phyloP scores from a whole-genome alignment of 2,329 filamentous ascomycete species.

The Colletotrichum viniferum region DNA sequence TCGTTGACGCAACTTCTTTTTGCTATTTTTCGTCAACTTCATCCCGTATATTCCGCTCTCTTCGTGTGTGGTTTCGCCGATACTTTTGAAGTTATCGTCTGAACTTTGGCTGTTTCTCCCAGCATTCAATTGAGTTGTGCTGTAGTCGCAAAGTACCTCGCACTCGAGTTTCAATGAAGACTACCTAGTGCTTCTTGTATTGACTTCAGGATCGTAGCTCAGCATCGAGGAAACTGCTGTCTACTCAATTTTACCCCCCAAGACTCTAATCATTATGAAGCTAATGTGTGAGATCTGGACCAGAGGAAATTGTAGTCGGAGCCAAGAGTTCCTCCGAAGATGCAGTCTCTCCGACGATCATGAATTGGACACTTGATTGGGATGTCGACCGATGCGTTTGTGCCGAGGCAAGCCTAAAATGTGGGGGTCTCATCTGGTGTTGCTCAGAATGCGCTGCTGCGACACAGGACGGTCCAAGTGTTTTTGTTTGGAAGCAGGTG shows the following conservation, averaged over 20 bases:
- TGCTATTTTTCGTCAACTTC: neutral
- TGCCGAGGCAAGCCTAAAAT: constrained; percentile 15
- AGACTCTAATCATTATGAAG: neutral
- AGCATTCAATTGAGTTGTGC: neutral
- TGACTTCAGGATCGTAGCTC: neutral
- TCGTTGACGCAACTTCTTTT: constrained; percentile 5
- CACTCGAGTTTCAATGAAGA: neutral
- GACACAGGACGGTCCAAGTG: neutral
- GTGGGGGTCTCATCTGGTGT: neutral
- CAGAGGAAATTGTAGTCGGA: neutral
- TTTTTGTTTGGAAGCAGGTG: neutral
- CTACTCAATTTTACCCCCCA: neutral
- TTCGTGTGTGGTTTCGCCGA: neutral
- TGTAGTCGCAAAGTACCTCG: neutral
- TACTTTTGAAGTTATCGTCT: neutral
- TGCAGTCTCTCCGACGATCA: neutral
- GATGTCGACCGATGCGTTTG: neutral
- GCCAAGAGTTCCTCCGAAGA: neutral
- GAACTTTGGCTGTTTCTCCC: neutral
- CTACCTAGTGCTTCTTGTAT: neutral
- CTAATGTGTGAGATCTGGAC: neutral
- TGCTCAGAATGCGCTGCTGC: neutral
- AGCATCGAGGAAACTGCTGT: neutral
- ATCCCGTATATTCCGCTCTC: neutral
- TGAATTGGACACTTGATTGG: neutral